Evolutionary conservation across 2,329 filamentous ascomycete genomes (phyloP), one percentile per base, ranked within the genome.

Genomic region (Teratosphaeria destructans): DNA sequence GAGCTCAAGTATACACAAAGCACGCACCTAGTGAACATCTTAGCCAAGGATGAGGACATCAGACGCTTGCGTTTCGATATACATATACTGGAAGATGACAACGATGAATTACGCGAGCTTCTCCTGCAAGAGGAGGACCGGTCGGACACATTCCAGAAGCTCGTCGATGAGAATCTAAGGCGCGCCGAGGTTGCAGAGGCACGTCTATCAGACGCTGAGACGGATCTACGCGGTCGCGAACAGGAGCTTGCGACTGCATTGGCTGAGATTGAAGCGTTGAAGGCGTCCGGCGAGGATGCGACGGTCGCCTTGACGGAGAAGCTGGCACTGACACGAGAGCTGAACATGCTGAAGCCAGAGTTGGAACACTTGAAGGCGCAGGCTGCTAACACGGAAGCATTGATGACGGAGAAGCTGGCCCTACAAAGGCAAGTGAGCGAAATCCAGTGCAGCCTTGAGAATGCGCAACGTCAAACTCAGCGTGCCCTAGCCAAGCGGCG

Each of bases 391-490:
- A 84, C 92, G 58, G 85, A 91, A 68, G 80, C 82, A 2, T 77
- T 89, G 11, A 78, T 95, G 16, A 79, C 87, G 1, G 90, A 95
- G 70, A 96, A 95, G 72, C 79, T 93, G 54, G 81, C 87, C 1
- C 75, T 96, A 14, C 86, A 94, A 70, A 85, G 88, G 54, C 89
- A 94, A 73, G 73, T 96, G 32, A 86, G 82, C 68, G 85, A 86
- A 1, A 74, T 92, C 2, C 88, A 95, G 72, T 85, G 90, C 52
- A 88, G 95, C 66, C 79, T 96, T 2, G 89, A 92, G 64, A 89
- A 88, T 65, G 89, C 94, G 71, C 93, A 85, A 72, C 82, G 85
- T n/a, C 81, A 85, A 3, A 78, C 82, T 8, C 82, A 86, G 65
- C 82, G 85, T 57, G 81, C 81, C 3, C 66, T 76, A 5, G 76